Evolutionary conservation across 169 alveolate species (phyloP).

Genomic region (Perkinsus olseni): DNA sequence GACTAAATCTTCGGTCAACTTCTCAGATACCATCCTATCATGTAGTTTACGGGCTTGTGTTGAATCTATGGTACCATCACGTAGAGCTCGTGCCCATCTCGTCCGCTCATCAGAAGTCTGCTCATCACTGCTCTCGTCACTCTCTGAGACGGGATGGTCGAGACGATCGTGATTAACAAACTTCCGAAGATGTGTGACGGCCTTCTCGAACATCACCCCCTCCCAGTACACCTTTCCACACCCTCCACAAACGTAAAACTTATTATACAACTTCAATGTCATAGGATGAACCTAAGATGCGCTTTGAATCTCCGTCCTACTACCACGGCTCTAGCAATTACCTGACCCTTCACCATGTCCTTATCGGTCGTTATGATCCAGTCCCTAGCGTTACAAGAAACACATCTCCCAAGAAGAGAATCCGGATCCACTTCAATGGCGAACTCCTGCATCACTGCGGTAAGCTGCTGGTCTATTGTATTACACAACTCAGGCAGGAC

Average conservation of each 20-base stretch:
- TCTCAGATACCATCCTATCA: neutral
- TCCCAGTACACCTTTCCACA: neutral
- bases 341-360: neutral
- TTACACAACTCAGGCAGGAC: neutral
- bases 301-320: no score
- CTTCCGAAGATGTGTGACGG: neutral
- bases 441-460: neutral
- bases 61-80: neutral
- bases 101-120: neutral
- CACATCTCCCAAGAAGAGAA: neutral
- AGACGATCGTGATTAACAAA: neutral
- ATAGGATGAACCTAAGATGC: neutral
- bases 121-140: neutral
- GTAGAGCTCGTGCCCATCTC: neutral
- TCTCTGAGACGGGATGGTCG: neutral
- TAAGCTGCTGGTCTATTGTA: neutral
- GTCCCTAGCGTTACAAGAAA: neutral
- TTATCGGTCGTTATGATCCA: neutral
- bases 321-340: no score
- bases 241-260: neutral
- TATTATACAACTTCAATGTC: neutral
- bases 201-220: neutral
- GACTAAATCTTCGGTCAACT: neutral
- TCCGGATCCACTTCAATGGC: neutral
- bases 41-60: neutral